Evolutionary conservation across 2,329 filamentous ascomycete genomes (phyloP).

Genomic region (Fusarium humuli): DNA sequence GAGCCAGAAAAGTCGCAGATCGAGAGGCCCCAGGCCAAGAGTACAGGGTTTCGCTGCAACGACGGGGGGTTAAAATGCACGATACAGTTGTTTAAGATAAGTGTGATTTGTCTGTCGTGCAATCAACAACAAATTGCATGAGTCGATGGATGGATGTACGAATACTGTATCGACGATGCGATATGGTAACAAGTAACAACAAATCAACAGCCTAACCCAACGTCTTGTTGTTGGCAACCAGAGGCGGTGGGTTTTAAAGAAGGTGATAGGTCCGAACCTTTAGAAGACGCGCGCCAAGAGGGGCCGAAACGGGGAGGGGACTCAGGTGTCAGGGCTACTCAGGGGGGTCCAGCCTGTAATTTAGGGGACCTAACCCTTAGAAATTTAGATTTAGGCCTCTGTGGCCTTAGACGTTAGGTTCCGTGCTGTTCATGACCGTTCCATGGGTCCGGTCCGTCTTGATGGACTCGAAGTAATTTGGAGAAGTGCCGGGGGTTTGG

Average conservation of each 20-base stretch:
- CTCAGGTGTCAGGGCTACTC: conserved; percentile 7
- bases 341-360: conserved; percentile 27
- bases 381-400: not conserved
- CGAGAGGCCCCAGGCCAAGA: conserved; percentile 32
- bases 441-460: conserved; percentile 1
- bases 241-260: conserved; percentile 42
- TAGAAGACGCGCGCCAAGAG: conserved; percentile 34
- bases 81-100: conserved; percentile 27
- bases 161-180: conserved; percentile 11
- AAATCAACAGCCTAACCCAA: conserved; percentile 29
- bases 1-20: conserved; percentile 20
- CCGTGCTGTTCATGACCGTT: conserved; percentile 1
- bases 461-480: conserved; percentile 20
- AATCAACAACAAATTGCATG: conserved; percentile 40
- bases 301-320: conserved; percentile 30
- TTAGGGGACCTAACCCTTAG: conserved; percentile 28
- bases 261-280: conserved; percentile 44
- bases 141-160: not conserved
- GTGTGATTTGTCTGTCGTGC: conserved; percentile 30
- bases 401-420: not conserved
- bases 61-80: conserved; percentile 33
- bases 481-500: conserved; percentile 14
- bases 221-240: conserved; percentile 33
- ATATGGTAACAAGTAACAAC: conserved; percentile 39
- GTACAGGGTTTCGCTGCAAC: conserved; percentile 26